Percentiles rank a stretch among this genome's conserved stretches.
phyloP scores from a whole-genome alignment of 2,329 filamentous ascomycete genomes.

The Colletotrichum scovillei region DNA sequence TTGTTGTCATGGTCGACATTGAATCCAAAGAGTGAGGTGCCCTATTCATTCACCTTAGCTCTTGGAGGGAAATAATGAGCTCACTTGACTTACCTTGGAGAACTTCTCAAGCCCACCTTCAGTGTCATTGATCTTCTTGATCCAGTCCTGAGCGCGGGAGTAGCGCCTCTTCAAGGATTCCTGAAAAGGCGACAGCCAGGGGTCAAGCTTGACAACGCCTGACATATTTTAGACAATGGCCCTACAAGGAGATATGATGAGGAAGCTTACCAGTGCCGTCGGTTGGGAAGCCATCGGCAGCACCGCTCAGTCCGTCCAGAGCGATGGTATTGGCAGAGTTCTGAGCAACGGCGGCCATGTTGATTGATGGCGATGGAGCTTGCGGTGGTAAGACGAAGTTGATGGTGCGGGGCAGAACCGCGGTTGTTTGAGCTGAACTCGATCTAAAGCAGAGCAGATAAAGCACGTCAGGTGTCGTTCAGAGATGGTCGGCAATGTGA shows the following conservation, averaged over 20 bases:
- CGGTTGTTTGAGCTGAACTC: background rate
- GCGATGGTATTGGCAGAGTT: constrained; percentile 58
- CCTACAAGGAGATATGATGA: background rate
- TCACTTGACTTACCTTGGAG: constrained; percentile 71
- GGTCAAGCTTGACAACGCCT: constrained; percentile 91
- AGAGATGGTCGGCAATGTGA: constrained; percentile 6
- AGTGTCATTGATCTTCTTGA: constrained; percentile 81
- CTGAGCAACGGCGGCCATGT: constrained; percentile 39
- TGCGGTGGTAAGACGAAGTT: background rate
- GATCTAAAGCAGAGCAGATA: constrained; percentile 15
- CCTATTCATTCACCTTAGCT: constrained; percentile 60
- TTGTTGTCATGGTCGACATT: constrained; percentile 84
- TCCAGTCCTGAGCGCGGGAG: constrained; percentile 85
- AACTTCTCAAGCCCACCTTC: constrained; percentile 95
- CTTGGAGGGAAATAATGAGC: background rate
- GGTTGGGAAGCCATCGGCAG: constrained; percentile 65
- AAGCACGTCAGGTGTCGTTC: constrained; percentile 19
- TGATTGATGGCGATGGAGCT: constrained; percentile 9
- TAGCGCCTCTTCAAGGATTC: constrained; percentile 82
- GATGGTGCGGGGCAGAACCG: constrained; percentile 22
- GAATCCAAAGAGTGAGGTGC: constrained; percentile 87
- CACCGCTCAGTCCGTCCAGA: constrained; percentile 48
- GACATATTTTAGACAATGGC: constrained; percentile 32
- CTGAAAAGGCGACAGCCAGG: constrained; percentile 88
- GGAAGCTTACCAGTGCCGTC: constrained; percentile 76